Percentiles rank a stretch among this genome's conserved stretches.
These are phyloP conservation scores for Trichoderma arundinaceum DNA, from an alignment of 2,329 filamentous ascomycete species.

Conservation along the genomic window DNA sequence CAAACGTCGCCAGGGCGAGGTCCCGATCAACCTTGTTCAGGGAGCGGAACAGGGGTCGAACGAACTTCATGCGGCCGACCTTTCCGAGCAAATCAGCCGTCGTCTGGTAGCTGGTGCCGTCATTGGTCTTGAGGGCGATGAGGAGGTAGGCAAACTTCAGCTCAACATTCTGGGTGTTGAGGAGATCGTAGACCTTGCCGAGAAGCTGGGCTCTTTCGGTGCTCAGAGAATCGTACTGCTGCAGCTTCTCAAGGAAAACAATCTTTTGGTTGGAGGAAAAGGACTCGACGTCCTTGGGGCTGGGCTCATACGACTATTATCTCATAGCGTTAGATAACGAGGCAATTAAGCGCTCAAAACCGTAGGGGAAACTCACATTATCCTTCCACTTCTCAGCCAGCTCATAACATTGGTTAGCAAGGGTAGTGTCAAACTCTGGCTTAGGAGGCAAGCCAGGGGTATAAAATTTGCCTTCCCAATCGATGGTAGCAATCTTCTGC, in stretches of 20 bases:
- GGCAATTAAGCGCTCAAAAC: neutral
- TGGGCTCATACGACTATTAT: constrained; percentile 65
- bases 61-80: constrained; percentile 97
- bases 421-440: constrained; percentile 85
- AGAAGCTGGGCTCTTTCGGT: constrained; percentile 71
- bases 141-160: constrained; percentile 80
- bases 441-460: constrained; percentile 87
- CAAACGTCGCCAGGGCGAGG: constrained; percentile 81
- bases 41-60: constrained; percentile 79
- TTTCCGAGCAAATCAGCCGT: constrained; percentile 76
- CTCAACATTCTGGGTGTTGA: constrained; percentile 82
- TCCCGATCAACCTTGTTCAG: constrained; percentile 75
- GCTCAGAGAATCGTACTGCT: constrained; percentile 67
- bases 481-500: constrained; percentile 72
- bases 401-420: constrained; percentile 84
- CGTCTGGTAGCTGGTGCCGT: constrained; percentile 70
- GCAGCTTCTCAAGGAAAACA: constrained; percentile 84
- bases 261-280: constrained; percentile 89
- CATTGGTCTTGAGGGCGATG: constrained; percentile 77
- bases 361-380: constrained; percentile 47
- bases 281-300: constrained; percentile 68
- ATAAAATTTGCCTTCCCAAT: constrained; percentile 93
- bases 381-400: constrained; percentile 83
- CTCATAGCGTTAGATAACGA: neutral
- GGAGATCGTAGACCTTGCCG: constrained; percentile 75